These are phyloP conservation scores for Tuber borchii DNA, from an alignment of 495 filamentous ascomycete species.

Conservation along the genomic window DNA sequence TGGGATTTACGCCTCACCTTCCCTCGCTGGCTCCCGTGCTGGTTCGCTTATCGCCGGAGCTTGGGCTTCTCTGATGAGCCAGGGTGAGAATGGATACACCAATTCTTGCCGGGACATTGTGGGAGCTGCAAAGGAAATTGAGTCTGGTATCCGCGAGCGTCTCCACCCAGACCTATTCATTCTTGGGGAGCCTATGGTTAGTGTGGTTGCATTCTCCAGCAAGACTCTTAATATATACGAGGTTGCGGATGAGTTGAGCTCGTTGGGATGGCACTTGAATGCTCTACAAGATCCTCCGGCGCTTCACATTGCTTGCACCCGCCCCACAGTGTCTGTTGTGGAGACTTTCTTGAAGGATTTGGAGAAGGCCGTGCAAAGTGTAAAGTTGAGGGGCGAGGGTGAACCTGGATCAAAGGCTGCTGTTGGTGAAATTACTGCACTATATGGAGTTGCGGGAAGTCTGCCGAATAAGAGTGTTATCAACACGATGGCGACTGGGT, in stretches of 20 bases:
- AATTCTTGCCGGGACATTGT: slow-evolving; percentile 79
- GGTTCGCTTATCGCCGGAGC: slow-evolving; percentile 90
- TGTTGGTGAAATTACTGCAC: slow-evolving; percentile 73
- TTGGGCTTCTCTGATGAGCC: slow-evolving; percentile 82
- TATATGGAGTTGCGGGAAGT: slow-evolving; percentile 93
- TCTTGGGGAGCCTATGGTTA: slow-evolving; percentile 78
- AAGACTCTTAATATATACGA: slow-evolving; percentile 77
- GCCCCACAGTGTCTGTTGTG: slow-evolving; percentile 72
- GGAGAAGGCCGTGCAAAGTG: slow-evolving; percentile 66
- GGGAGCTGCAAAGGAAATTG: slow-evolving; percentile 76
- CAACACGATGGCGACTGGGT: slow-evolving; percentile 79
- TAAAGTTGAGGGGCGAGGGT: slow-evolving; percentile 63
- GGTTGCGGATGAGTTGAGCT: slow-evolving; percentile 73
- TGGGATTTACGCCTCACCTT: slow-evolving; percentile 89
- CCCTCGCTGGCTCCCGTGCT: slow-evolving; percentile 81
- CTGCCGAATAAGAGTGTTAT: slow-evolving; percentile 94
- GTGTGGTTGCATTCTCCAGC: slow-evolving; percentile 80
- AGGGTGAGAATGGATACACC: slow-evolving; percentile 86
- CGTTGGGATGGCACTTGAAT: slow-evolving; percentile 90
- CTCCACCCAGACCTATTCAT: slow-evolving; percentile 68
- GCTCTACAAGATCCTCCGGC: slow-evolving; percentile 84
- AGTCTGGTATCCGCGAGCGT: slow-evolving; percentile 61
- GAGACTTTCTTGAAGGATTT: slow-evolving; percentile 74
- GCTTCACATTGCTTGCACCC: slow-evolving; percentile 93
- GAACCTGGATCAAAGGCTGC: slow-evolving; percentile 59